Evolutionary conservation across 805 yeast species (phyloP).

Genomic region (Spathaspora hagerdaliae): DNA sequence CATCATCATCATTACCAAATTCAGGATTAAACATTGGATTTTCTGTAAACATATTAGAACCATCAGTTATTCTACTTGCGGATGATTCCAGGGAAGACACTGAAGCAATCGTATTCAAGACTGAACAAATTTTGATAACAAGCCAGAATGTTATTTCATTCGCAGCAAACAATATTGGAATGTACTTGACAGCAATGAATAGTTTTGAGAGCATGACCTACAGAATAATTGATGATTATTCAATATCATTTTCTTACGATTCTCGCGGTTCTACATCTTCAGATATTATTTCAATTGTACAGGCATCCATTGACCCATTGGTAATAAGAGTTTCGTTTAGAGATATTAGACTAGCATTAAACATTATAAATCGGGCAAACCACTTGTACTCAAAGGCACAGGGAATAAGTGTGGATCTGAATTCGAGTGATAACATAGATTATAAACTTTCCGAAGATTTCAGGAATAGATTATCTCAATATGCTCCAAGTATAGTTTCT

Average conservation of each 20-base stretch:
- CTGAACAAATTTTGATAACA: slow-evolving; percentile 71
- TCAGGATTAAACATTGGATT: slow-evolving; percentile 33
- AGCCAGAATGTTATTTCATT: slow-evolving; percentile 64
- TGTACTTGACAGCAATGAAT: slow-evolving; percentile 80
- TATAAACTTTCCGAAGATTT: slow-evolving; percentile 59
- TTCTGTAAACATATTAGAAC: slow-evolving; percentile 67
- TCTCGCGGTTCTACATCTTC: slow-evolving; percentile 59
- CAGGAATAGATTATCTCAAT: slow-evolving; percentile 53
- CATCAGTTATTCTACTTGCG: slow-evolving; percentile 76
- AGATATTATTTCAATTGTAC: slow-evolving; percentile 58
- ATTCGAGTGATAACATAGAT: slow-evolving; percentile 16
- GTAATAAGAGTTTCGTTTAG: slow-evolving; percentile 77
- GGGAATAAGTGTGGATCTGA: slow-evolving; percentile 3
- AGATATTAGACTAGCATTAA: slow-evolving; percentile 77
- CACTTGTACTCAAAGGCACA: slow-evolving; percentile 39
- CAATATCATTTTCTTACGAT: slow-evolving; percentile 71
- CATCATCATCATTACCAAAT: background rate
- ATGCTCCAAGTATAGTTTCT: slow-evolving; percentile 65
- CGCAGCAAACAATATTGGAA: slow-evolving; percentile 74
- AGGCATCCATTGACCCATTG: slow-evolving; percentile 73
- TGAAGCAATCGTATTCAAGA: slow-evolving; percentile 87
- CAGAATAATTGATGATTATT: slow-evolving; percentile 84
- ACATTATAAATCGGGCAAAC: slow-evolving; percentile 69
- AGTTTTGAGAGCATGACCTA: slow-evolving; percentile 56
- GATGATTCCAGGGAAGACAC: slow-evolving; percentile 66